Evolutionary conservation across 1,139 yeast species (phyloP), one percentile per base, ranked within the genome.

Genomic region (Hansenula lynferdii): DNA sequence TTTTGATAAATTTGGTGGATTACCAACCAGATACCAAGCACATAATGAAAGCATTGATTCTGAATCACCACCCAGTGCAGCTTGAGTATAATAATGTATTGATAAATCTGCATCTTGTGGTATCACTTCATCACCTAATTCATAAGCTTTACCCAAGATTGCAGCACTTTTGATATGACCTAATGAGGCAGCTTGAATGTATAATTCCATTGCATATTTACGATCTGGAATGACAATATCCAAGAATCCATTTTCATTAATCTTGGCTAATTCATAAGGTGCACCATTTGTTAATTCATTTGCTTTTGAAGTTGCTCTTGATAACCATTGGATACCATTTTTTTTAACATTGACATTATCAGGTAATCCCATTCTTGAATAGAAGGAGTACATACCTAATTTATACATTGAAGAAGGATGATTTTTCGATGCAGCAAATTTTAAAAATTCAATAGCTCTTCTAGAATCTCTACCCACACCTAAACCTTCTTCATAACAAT

Each of bases 381-480:
- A 77, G 58, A 84, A 92, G 29, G 89, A 83, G 47, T 90, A 89
- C 36, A 86, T 70, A 7, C 97, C 97, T 46, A 89, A 69, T 56
- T 90, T 85, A 64, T 84, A 84, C 95, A 90, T 87, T 6, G 97
- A 96, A 12, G 96, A 92, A 0, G 97, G 89, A 58, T 92, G 98
- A 56, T 86, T 86, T 55, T 84, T 83, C 22, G 90, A 74, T 0
- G 97, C 96, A 0, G 97, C 96, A 60, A 82, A 82, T 56, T 85
- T 83, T 45, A 87, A 66, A 59, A 82, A 89, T 49, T 86, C 95
- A 11, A 87, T 66, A 1, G 95, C 92, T 53, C 87, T 82, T 42
- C 95, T 73, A 1, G 95, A 80, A 60, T 92, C 97, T 53, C 95
- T 75, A 15, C 89, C 80, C 7, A 94, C 85, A 6, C 98, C 98